Evolutionary conservation across 306 rosid genomes (phyloP).

Genomic region (Quercus parvula): DNA sequence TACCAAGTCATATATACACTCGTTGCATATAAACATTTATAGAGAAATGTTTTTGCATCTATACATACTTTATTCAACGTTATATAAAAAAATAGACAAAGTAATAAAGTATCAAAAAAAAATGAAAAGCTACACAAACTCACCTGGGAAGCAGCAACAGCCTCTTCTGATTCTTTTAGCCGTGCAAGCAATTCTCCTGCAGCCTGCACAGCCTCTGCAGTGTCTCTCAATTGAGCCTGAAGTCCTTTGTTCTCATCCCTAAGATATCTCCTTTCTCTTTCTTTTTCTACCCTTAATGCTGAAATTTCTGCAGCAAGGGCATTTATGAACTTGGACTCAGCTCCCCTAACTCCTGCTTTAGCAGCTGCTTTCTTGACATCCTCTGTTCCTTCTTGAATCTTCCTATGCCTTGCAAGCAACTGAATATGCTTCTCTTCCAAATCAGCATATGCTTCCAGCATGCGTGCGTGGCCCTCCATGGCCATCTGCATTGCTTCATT

Average conservation of each 20-base stretch:
- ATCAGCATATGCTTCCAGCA: slow-evolving; percentile 92
- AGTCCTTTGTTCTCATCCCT: slow-evolving; percentile 94
- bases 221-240: slow-evolving; percentile 89
- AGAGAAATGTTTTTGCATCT: background rate
- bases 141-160: slow-evolving; percentile 77
- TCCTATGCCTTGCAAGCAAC: slow-evolving; percentile 81
- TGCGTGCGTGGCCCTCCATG: slow-evolving; percentile 83
- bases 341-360: slow-evolving; percentile 90
- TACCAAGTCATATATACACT: background rate
- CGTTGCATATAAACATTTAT: background rate
- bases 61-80: background rate
- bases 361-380: slow-evolving; percentile 96
- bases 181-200: slow-evolving; percentile 95
- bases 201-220: slow-evolving; percentile 99
- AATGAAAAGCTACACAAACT: slow-evolving; percentile 11
- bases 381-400: slow-evolving; percentile 78
- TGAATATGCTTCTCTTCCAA: slow-evolving; percentile 95
- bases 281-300: slow-evolving; percentile 79
- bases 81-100: background rate
- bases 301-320: slow-evolving; percentile 96
- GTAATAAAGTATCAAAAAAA: background rate
- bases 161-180: slow-evolving; percentile 92
- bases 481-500: slow-evolving; percentile 88
- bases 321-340: slow-evolving; percentile 89
- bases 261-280: slow-evolving; percentile 72